phyloP scores from a whole-genome alignment of 768 basidiomycete genomes.

The Tricholomella constricta region DNA sequence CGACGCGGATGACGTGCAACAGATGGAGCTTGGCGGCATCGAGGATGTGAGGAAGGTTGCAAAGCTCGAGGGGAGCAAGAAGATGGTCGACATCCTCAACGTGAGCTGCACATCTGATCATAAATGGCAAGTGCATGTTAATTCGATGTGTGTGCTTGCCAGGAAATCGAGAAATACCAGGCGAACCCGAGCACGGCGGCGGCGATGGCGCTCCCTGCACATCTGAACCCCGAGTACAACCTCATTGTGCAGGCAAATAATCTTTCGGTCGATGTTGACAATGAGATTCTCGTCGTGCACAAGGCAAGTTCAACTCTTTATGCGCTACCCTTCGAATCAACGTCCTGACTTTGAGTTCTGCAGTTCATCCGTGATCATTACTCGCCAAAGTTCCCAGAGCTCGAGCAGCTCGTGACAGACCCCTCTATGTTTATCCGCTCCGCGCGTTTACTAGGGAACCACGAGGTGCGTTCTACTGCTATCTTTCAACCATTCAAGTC shows the following conservation, averaged over 20 bases:
- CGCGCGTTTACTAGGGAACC: slow-evolving; percentile 85
- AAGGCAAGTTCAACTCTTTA: slow-evolving; percentile 60
- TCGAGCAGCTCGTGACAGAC: slow-evolving; percentile 93
- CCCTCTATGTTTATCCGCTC: slow-evolving; percentile 91
- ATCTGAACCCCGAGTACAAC: slow-evolving; percentile 93
- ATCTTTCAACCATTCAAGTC: neutral
- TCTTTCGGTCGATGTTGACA: slow-evolving; percentile 96
- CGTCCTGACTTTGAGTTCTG: slow-evolving; percentile 16
- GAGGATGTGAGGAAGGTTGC: slow-evolving; percentile 89
- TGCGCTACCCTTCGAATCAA: neutral
- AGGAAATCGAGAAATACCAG: slow-evolving; percentile 92
- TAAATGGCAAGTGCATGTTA: too few relatives aligned
- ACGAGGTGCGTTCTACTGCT: slow-evolving; percentile 52
- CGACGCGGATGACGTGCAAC: slow-evolving; percentile 90
- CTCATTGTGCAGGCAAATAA: slow-evolving; percentile 98
- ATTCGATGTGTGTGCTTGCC: neutral
- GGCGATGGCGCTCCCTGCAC: slow-evolving; percentile 76
- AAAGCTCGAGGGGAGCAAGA: slow-evolving; percentile 84
- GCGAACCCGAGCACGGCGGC: slow-evolving; percentile 77
- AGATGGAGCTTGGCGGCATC: slow-evolving; percentile 86
- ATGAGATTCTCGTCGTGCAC: slow-evolving; percentile 95
- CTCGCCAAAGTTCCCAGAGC: slow-evolving; percentile 90
- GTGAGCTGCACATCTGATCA: slow-evolving; percentile 35
- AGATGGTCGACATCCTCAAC: slow-evolving; percentile 84
- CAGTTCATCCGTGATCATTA: slow-evolving; percentile 99